Percentiles rank a stretch among this genome's conserved stretches.
These are phyloP conservation scores for Leonotis leonurus DNA, from an alignment of 257 asterid genomes.

Conservation along the genomic window DNA sequence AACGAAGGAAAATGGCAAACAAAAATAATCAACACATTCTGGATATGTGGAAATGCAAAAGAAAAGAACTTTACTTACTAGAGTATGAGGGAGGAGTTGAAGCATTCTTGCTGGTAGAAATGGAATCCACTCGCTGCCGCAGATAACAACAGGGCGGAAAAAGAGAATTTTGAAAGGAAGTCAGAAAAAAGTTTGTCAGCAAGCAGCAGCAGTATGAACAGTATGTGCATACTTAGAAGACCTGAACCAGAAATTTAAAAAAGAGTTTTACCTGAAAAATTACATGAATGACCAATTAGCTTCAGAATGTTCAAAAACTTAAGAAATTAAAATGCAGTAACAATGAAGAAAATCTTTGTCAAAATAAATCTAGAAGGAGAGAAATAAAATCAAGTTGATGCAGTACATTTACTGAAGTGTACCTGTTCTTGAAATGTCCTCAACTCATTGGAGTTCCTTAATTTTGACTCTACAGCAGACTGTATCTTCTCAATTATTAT, in stretches of 20 bases:
- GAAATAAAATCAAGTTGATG: conserved; percentile 4
- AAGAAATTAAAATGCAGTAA: background rate
- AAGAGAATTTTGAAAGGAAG: conserved; percentile 12
- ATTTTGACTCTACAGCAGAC: conserved; percentile 58
- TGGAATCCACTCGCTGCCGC: conserved; percentile 50
- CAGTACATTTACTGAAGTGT: conserved; percentile 8
- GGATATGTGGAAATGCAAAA: background rate
- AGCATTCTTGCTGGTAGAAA: conserved; percentile 35
- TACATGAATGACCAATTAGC: background rate
- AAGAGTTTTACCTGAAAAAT: background rate
- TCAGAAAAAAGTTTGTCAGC: conserved; percentile 6
- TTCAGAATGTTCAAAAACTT: background rate
- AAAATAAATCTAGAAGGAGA: no score
- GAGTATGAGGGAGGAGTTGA: conserved; percentile 43
- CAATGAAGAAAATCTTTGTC: background rate
- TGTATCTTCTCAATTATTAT: conserved; percentile 79
- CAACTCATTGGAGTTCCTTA: conserved; percentile 81
- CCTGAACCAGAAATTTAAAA: background rate
- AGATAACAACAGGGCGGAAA: background rate
- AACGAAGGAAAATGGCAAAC: conserved; percentile 15
- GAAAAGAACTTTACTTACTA: conserved; percentile 29
- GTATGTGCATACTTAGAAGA: background rate
- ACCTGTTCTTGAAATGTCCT: conserved; percentile 94
- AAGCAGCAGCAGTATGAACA: background rate
- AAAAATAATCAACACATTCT: conserved; percentile 14